Evolutionary conservation across 192 early-diverging fungal genomes (phyloP).

Genomic region (Linnemannia schmuckeri): DNA sequence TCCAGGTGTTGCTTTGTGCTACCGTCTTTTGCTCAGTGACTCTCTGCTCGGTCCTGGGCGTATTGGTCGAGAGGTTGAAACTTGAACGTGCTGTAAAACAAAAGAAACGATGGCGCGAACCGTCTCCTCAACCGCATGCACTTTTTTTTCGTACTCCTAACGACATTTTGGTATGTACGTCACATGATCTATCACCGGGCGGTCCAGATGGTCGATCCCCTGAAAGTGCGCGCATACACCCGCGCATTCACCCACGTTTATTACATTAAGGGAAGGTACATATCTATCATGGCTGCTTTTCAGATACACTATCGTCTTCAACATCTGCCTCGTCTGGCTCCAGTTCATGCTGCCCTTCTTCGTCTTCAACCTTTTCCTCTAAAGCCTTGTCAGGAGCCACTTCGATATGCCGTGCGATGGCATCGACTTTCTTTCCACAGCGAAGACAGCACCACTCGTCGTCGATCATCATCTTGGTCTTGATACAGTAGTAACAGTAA

Average conservation of each 20-base stretch:
- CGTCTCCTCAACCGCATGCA: background rate
- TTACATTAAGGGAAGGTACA: background rate
- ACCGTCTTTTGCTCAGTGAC: background rate
- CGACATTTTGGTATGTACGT: background rate
- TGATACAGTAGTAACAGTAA: slow-evolving; percentile 94
- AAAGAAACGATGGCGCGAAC: background rate
- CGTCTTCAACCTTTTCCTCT: slow-evolving; percentile 37
- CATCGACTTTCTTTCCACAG: slow-evolving; percentile 76
- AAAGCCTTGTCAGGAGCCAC: slow-evolving; percentile 60
- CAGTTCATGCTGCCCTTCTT: slow-evolving; percentile 16
- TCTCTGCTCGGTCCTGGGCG: background rate
- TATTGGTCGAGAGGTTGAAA: background rate
- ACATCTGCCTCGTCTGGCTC: slow-evolving; percentile 6
- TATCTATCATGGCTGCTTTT: background rate
- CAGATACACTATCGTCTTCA: background rate
- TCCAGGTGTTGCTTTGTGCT: background rate
- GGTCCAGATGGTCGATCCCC: background rate
- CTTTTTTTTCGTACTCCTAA: background rate
- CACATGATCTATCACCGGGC: background rate
- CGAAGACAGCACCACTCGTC: slow-evolving; percentile 84
- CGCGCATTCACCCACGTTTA: background rate
- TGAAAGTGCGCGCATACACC: background rate
- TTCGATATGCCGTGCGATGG: slow-evolving; percentile 63
- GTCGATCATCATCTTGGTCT: slow-evolving; percentile 79
- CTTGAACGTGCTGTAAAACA: background rate